Evolutionary conservation across 805 yeast species (phyloP).

Genomic region (Henningerozyma blattae): DNA sequence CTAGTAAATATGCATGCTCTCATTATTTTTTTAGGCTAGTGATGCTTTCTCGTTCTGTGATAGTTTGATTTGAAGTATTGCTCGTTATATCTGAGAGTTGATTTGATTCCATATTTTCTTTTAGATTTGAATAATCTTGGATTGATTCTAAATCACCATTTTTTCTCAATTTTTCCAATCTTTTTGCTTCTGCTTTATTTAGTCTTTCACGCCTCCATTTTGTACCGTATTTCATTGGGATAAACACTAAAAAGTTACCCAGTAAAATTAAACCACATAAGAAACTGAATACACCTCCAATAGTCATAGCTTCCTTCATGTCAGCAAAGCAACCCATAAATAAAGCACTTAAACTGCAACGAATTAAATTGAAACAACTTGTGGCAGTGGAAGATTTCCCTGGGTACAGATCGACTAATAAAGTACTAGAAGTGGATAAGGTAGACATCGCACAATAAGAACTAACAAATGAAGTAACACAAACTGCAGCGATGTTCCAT

Average conservation of each 20-base stretch:
- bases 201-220: constrained; percentile 23
- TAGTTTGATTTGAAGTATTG: too few species aligned
- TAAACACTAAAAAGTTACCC: constrained; percentile 17
- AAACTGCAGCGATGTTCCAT: constrained; percentile 38
- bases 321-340: constrained; percentile 55
- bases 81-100: too few species aligned
- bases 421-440: constrained; percentile 45
- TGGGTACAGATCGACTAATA: constrained; percentile 67
- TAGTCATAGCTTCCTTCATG: constrained; percentile 44
- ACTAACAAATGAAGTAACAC: constrained; percentile 45
- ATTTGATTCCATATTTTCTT: too few species aligned
- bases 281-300: constrained; percentile 69
- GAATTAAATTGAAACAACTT: constrained; percentile 54
- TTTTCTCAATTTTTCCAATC: too few species aligned
- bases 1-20: too few species aligned
- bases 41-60: too few species aligned
- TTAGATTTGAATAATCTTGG: too few species aligned
- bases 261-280: constrained; percentile 39
- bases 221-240: constrained; percentile 28
- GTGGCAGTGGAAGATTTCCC: constrained; percentile 58
- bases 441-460: constrained; percentile 47
- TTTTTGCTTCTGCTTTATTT: constrained; percentile 9
- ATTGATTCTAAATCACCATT: too few species aligned
- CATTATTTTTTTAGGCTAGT: too few species aligned
- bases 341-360: constrained; percentile 61